Percentiles rank a stretch among this genome's conserved stretches.
Evolutionary conservation across 2,329 filamentous ascomycete genomes (phyloP).

Genomic region (Cordyceps fumosorosea): DNA sequence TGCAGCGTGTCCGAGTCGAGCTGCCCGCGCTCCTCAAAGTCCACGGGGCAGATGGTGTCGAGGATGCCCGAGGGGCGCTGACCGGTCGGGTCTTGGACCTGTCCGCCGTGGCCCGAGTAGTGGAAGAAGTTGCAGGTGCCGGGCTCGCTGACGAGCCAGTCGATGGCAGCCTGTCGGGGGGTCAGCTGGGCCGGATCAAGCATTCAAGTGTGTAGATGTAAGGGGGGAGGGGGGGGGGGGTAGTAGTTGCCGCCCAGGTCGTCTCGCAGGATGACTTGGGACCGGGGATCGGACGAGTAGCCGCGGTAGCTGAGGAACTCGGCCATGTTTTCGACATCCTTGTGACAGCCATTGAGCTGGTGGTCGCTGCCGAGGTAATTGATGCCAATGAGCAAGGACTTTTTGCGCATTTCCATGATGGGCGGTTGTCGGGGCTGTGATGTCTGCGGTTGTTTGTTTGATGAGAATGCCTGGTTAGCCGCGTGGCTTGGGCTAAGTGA

Average conservation of each 20-base stretch:
- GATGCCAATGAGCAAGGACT: slow-evolving; percentile 53
- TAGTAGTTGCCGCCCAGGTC: slow-evolving; percentile 43
- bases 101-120: slow-evolving; percentile 51
- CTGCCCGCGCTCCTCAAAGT: slow-evolving; percentile 46
- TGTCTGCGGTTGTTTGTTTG: neutral
- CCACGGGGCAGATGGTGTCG: slow-evolving; percentile 52
- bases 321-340: slow-evolving; percentile 55
- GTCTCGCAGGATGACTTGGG: slow-evolving; percentile 12
- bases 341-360: slow-evolving; percentile 53
- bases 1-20: slow-evolving; percentile 56
- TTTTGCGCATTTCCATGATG: slow-evolving; percentile 20
- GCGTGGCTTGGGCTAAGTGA: slow-evolving; percentile 8
- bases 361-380: slow-evolving; percentile 54
- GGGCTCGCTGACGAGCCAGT: slow-evolving; percentile 52
- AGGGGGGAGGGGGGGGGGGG: slow-evolving; percentile 24
- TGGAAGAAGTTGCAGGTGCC: slow-evolving; percentile 54
- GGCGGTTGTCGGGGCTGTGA: neutral
- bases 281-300: slow-evolving; percentile 7
- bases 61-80: slow-evolving; percentile 51
- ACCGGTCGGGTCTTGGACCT: slow-evolving; percentile 49
- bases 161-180: slow-evolving; percentile 42
- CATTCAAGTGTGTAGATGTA: slow-evolving; percentile 16
- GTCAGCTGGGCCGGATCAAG: slow-evolving; percentile 33
- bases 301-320: slow-evolving; percentile 37
- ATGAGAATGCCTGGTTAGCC: neutral